These are phyloP conservation scores for Hymenoscyphus fructigenus DNA, from an alignment of 2,329 filamentous ascomycete genomes.

Conservation along the genomic window DNA sequence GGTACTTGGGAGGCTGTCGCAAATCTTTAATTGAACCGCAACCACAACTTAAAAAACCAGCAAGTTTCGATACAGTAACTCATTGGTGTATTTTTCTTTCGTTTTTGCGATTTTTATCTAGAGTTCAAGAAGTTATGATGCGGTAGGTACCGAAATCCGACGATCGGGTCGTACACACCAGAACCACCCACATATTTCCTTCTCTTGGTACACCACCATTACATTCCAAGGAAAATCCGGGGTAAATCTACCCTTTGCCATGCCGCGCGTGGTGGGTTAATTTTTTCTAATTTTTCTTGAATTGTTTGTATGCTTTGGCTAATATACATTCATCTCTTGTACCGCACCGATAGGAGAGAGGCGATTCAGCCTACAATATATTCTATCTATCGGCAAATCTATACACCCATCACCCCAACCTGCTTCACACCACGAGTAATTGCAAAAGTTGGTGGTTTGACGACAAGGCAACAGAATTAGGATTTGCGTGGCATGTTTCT, in stretches of 20 bases:
- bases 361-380: not conserved
- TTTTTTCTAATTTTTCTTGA: not conserved
- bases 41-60: no score
- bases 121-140: no score
- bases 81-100: no score
- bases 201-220: not conserved
- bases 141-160: no score
- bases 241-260: not conserved
- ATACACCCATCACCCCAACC: not conserved
- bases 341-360: not conserved
- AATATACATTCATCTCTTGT: not conserved
- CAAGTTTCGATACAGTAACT: no score
- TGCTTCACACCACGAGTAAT: not conserved
- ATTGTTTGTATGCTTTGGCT: not conserved
- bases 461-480: not conserved
- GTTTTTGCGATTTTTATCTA: no score
- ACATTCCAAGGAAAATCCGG: conserved; percentile 7
- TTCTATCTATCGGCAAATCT: not conserved
- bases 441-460: not conserved
- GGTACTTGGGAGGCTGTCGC: no score
- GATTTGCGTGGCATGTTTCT: not conserved
- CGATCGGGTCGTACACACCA: no score
- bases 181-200: not conserved
- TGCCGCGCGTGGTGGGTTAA: conserved; percentile 2
- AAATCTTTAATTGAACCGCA: no score